Conservation (phyloP, 164 flowering plant species). For the grape (Vitis vinifera) region DNA sequence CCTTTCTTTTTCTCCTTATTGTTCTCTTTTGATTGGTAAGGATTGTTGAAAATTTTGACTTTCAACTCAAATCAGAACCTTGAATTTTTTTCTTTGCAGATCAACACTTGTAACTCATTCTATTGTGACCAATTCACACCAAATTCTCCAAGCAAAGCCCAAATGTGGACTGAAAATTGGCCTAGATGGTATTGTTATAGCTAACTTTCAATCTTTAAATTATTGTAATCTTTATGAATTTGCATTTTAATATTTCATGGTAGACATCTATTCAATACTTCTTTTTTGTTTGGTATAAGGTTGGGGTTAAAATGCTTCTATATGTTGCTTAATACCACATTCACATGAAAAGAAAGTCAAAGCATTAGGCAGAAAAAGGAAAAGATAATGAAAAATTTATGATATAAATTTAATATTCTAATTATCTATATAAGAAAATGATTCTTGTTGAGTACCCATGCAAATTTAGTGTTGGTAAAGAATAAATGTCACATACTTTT, state of each 20-base stretch:
- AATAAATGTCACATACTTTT: no score
- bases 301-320: neutral
- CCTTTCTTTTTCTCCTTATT: neutral
- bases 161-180: conserved; percentile 99
- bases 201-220: neutral
- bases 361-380: no score
- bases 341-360: neutral
- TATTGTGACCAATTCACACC: conserved; percentile 80
- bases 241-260: neutral
- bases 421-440: no score
- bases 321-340: neutral
- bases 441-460: no score
- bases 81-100: conserved; percentile 53
- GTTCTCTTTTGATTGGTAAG: neutral
- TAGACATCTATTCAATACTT: neutral
- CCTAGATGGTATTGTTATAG: conserved; percentile 84
- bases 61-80: neutral
- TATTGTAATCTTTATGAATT: neutral
- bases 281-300: neutral
- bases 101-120: conserved; percentile 43
- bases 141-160: conserved; percentile 70
- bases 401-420: no score
- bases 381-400: no score
- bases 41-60: conserved; percentile 1
- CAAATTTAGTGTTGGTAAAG: no score